Base-by-base conservation (phyloP, 2,329 filamentous ascomycete species). In the Helminthosporium solani region DNA sequence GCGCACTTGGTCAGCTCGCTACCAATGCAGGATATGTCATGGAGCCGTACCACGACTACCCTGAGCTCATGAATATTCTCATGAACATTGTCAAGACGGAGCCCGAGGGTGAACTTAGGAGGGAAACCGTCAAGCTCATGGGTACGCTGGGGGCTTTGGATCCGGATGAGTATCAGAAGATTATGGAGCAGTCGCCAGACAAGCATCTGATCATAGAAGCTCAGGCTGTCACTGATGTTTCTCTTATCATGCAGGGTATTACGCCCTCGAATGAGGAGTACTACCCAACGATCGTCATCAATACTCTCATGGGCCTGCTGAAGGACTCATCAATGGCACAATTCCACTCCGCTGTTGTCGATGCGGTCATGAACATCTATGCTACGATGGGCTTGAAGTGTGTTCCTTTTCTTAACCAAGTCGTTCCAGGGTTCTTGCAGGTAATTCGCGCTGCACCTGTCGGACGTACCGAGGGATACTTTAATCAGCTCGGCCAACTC, bases 361-460 rank as follows among this genome's bases (percentile, higher is more conserved):
- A 97, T 68, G 94, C 94, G 4, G 95, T 99, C 60, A 97, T 99
- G 85, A 96, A 90, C 58, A 99, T 99, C 48, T 99, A 99, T 73
- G 88, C 94, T 58, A 99, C 95, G 0, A 80, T 99, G 50, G 94
- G 94, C 2, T 75, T 99, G 58, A 96, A 97, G 67, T 99, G 94
- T 67, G 92, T 99, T 7, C 88, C 90, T 0, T 99, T 97, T 70
- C 81, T 99, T 1, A 87, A 88, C 50, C 87, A 94, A 50, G 96
- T 99, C 50, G 88, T 99, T 25, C 94, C 95, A 0, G 94, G 90
- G 0, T 99, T 99, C 64, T 79, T 99, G 33, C 79, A 83, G 14
- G 92, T 99, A 45, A 96, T 99, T 50, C 82, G 87, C 57, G 87
- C 86, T 40, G 90, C 91, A 5, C 83, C 88, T 14, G 77, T 82